A percentile compares a stretch with the other conserved stretches of the same genome.
Conservation (phyloP, 2,329 filamentous ascomycete species). For the Alternaria ethzedia region DNA sequence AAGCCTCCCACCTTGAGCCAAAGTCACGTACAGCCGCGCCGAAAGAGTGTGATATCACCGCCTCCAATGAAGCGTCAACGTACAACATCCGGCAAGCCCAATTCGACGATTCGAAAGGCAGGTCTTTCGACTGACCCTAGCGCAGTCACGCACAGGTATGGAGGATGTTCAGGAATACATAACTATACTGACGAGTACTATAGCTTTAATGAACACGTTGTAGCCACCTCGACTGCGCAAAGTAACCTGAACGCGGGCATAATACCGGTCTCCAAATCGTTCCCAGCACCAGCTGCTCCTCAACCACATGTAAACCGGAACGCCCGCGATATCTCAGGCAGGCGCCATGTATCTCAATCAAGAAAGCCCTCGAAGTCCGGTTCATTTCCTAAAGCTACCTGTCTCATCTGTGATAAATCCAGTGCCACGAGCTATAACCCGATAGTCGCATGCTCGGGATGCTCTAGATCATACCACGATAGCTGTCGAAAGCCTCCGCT, state of each 20-base stretch:
- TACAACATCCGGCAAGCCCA: not conserved
- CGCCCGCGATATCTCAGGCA: not conserved
- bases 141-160: slow-evolving; percentile 13
- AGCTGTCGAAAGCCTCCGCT: slow-evolving; percentile 40
- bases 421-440: slow-evolving; percentile 30
- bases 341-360: slow-evolving; percentile 3
- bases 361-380: slow-evolving; percentile 13
- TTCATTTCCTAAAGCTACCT: slow-evolving; percentile 20
- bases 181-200: not conserved
- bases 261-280: not conserved
- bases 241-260: not conserved
- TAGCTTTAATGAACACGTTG: not conserved
- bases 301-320: not conserved
- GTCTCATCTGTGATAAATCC: slow-evolving; percentile 39
- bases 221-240: not conserved
- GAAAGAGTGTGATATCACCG: slow-evolving; percentile 26
- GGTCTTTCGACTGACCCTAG: not conserved
- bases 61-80: slow-evolving; percentile 33
- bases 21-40: not conserved
- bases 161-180: not conserved
- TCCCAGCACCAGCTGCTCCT: not conserved
- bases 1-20: not conserved
- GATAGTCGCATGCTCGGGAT: slow-evolving; percentile 42
- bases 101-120: not conserved
- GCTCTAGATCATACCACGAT: slow-evolving; percentile 44